Evolutionary conservation across 768 basidiomycete species (phyloP), one percentile per base, ranked within the genome.

Genomic region (Chalciporus pseudorubinellus): DNA sequence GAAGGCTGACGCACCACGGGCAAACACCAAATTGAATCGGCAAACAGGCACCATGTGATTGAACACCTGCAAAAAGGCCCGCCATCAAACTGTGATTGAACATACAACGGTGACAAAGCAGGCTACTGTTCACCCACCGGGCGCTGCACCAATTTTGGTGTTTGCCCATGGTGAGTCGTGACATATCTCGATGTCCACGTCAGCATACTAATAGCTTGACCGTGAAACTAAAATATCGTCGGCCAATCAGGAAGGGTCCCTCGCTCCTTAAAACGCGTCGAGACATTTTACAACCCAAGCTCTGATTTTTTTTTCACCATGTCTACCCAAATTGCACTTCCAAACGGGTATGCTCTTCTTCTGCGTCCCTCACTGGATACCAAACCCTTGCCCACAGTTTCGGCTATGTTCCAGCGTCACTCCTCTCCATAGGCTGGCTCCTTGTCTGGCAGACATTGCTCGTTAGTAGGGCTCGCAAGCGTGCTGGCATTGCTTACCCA

Each of bases 401-500:
- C 51, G 69, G 72, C 34, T 88, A 82, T 63, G 79, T 87, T 36
- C 77, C 76, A 3, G 76, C 77, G 4, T 76, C 83, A 4, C 64
- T 84, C 21, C 55, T 83, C 7, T 80, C 82, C 5, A 74, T 83
- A 3, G 66, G 74, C 14, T 76, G 73, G 59, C 53, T 89, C 9
- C 72, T 83, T 7, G 3, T 68, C 0, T 81, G 75, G 66, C 87
- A 90, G 62, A 62, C 59, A 2, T 3, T 67, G 20, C 59, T 66
- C n/a, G 78, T 79, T n/a, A 58, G 59, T 10, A 43, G 33, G 10
- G 74, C 77, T 21, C 80, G 89, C 46, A 76, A 65, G 46, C 71
- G 58, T 9, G 77, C 88, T 24, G 73, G 76, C 6, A 77, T 92
- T 48, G 60, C 69, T 12, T 91, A 89, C 61, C 89, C 89, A 28